These are phyloP conservation scores for Aspergillus coremiiformis DNA, from an alignment of 495 filamentous ascomycete genomes.

Conservation along the genomic window DNA sequence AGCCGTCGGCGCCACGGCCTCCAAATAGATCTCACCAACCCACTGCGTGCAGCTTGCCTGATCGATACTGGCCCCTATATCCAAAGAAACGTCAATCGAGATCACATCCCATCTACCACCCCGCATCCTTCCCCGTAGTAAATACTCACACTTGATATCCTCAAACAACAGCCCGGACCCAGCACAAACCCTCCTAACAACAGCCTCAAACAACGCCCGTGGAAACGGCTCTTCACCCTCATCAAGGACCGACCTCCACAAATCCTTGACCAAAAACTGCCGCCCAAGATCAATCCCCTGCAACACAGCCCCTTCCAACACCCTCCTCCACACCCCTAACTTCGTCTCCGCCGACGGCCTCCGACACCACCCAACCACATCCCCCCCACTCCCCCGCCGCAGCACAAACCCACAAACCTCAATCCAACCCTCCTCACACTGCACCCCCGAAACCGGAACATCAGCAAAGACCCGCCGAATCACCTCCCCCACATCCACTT, in stretches of 20 bases:
- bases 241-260: slow-evolving; percentile 42
- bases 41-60: slow-evolving; percentile 37
- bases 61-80: slow-evolving; percentile 42
- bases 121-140: neutral
- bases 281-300: slow-evolving; percentile 38
- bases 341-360: slow-evolving; percentile 36
- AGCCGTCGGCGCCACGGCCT: slow-evolving; percentile 36
- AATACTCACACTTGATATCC: slow-evolving; percentile 35
- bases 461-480: slow-evolving; percentile 28
- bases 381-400: neutral
- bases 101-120: neutral
- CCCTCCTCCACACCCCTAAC: slow-evolving; percentile 40
- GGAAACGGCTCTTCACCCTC: slow-evolving; percentile 37
- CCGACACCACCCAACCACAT: slow-evolving; percentile 21
- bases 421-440: slow-evolving; percentile 43
- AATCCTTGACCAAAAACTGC: slow-evolving; percentile 42
- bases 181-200: slow-evolving; percentile 34
- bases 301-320: slow-evolving; percentile 38
- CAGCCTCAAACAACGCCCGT: slow-evolving; percentile 33
- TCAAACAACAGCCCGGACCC: slow-evolving; percentile 12
- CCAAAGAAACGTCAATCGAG: slow-evolving; percentile 3
- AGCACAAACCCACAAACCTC: slow-evolving; percentile 44
- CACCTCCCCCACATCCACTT: slow-evolving; percentile 5
- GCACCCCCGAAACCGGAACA: slow-evolving; percentile 37
- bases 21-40: slow-evolving; percentile 47